These are phyloP conservation scores for Leccinellum luteum DNA, from an alignment of 768 basidiomycete species.

Conservation along the genomic window DNA sequence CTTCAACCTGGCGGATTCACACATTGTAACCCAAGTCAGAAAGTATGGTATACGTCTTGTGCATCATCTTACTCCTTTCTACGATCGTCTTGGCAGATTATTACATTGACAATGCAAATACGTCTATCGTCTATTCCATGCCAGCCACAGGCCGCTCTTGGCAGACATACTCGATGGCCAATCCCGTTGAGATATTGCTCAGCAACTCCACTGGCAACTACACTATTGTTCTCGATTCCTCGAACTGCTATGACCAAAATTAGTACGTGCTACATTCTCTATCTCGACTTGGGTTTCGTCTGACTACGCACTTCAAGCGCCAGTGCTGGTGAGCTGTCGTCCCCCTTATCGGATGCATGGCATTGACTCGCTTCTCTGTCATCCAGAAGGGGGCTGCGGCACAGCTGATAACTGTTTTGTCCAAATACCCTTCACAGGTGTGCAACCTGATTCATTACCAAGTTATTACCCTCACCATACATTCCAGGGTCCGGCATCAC, in stretches of 20 bases:
- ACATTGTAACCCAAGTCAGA: neutral
- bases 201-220: constrained; percentile 20
- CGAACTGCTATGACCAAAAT: constrained; percentile 22
- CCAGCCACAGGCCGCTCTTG: constrained; percentile 15
- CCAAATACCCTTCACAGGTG: constrained; percentile 24
- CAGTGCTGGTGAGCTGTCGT: constrained; percentile 18
- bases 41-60: neutral
- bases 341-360: neutral
- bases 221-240: constrained; percentile 15
- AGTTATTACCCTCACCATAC: neutral
- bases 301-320: neutral
- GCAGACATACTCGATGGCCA: constrained; percentile 4
- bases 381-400: constrained; percentile 18
- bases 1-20: neutral
- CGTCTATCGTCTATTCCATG: constrained; percentile 17
- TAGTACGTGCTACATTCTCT: constrained; percentile 16
- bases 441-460: neutral
- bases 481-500: constrained; percentile 24
- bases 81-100: constrained; percentile 20
- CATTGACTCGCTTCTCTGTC: neutral
- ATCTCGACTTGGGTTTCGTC: neutral
- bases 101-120: constrained; percentile 22
- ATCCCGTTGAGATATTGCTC: neutral
- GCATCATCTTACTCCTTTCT: constrained; percentile 12
- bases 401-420: constrained; percentile 14